Evolutionary conservation across 192 early-diverging fungal genomes (phyloP), one percentile per base, ranked within the genome.

Genomic region (Gamsiella multidivaricata): DNA sequence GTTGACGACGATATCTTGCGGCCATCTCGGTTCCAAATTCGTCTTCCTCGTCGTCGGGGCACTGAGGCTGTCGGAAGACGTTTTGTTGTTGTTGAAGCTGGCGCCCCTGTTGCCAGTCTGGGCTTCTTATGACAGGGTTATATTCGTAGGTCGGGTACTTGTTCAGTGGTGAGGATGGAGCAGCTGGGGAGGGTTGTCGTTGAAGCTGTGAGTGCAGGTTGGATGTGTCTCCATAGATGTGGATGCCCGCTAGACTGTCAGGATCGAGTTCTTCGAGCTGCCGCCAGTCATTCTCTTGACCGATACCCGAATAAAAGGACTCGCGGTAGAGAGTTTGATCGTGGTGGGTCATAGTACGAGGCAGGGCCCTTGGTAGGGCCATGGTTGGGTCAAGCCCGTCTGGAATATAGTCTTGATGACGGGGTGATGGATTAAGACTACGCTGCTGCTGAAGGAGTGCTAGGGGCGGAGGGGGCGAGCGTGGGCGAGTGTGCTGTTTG

Each of bases 271-370:
- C 60, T 22, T 62, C 65, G 0, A 78, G 47, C 32, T 78, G 74
- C 5, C 61, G 65, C 74, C 74, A 78, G 18, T 78, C 74, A 23
- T 64, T 78, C 2, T 68, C 74, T 29, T 68, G 52, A 25, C 66
- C 66, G 45, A 78, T 78, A 23, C 74, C 74, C n/a, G 74, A 69
- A 20, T 69, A 78, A 34, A 78, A 69, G 20, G 74, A 78, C 29
- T 78, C 74, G 28, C 73, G 73, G 32, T 47, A 51, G 22, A 52
- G 52, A 5, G 65, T 50, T 25, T 61, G 50, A 26, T 68, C 58
- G 1, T 31, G 60, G 53, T 64, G 59, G 22, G 45, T 22, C 26
- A 36, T 43, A 14, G 32, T 64, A 18, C 65, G 67, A 46, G 74
- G 74, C 23, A 78, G 32, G 5, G 65, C 74, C n/a, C 74, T 23